Evolutionary conservation across 805 yeast genomes (phyloP).

Genomic region (Maudiozyma barnettii): DNA sequence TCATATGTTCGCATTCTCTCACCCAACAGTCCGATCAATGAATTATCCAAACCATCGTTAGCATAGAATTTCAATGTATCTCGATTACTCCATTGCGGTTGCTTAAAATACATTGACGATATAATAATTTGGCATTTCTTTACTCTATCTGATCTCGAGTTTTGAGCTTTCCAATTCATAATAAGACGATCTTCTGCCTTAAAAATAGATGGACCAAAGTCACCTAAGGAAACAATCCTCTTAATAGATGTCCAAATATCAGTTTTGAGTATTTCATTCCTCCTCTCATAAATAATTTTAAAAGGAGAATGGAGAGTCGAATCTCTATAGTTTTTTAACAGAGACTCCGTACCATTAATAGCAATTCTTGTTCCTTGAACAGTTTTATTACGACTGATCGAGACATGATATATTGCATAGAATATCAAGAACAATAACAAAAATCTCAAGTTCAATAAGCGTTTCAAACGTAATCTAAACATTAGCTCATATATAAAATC

Average conservation of each 20-base stretch:
- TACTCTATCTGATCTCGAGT: background rate
- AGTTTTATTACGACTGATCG: background rate
- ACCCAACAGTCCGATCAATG: slow-evolving; percentile 12
- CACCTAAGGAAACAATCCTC: background rate
- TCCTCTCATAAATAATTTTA: background rate
- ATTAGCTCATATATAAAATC: too few species aligned
- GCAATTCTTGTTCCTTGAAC: too few species aligned
- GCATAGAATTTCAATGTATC: slow-evolving; percentile 9
- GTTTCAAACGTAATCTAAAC: background rate
- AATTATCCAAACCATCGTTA: slow-evolving; percentile 14
- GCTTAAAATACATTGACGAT: slow-evolving; percentile 11
- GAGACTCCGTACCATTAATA: too few species aligned
- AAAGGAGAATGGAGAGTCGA: background rate
- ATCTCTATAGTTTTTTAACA: background rate
- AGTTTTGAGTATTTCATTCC: background rate
- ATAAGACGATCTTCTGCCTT: background rate
- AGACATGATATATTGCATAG: background rate
- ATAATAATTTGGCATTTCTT: slow-evolving; percentile 18
- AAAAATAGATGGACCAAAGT: background rate
- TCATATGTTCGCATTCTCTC: slow-evolving; percentile 25
- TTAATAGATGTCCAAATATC: background rate
- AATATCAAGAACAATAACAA: background rate
- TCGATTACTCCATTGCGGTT: slow-evolving; percentile 18
- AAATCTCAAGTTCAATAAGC: background rate
- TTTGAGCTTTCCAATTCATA: background rate